Percentiles rank a stretch among this genome's conserved stretches.
Conservation (phyloP, 768 basidiomycete genomes). For the Clitopilus hobsonii region DNA sequence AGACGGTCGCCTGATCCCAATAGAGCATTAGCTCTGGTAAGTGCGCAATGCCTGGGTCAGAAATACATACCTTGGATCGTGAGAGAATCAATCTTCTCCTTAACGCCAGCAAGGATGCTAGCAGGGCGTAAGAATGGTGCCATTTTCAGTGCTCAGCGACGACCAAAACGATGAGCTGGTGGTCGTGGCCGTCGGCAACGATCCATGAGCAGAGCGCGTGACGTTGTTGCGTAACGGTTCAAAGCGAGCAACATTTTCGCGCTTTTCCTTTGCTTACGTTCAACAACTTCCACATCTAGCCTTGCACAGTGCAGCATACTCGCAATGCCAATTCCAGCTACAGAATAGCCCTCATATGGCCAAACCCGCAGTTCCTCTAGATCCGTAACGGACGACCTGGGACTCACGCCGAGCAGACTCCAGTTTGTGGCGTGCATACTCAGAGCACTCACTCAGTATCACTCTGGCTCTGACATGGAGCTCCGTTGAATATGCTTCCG, state of each 20-base stretch:
- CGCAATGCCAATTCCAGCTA: neutral
- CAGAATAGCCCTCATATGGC: neutral
- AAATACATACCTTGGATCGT: slow-evolving; percentile 42
- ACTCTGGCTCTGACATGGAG: neutral
- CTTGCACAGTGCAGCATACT: neutral
- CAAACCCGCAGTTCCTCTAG: neutral
- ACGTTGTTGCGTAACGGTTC: neutral
- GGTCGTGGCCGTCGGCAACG: neutral
- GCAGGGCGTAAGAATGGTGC: slow-evolving; percentile 27
- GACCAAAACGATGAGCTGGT: neutral
- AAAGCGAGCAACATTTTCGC: too few relatives aligned
- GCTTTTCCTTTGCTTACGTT: too few relatives aligned
- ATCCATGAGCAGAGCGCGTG: neutral
- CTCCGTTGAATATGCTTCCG: neutral
- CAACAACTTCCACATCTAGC: too few relatives aligned
- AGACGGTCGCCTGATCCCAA: slow-evolving; percentile 45
- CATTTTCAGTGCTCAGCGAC: slow-evolving; percentile 11
- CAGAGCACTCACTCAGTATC: neutral
- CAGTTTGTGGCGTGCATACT: neutral
- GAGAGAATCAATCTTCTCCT: slow-evolving; percentile 41
- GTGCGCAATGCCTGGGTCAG: too few relatives aligned
- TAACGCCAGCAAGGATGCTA: slow-evolving; percentile 31
- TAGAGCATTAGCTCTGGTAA: too few relatives aligned
- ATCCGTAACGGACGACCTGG: neutral
- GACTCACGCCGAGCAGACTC: neutral